These are phyloP conservation scores for Cadophora gregata DNA, from an alignment of 2,329 filamentous ascomycete genomes.

Conservation along the genomic window DNA sequence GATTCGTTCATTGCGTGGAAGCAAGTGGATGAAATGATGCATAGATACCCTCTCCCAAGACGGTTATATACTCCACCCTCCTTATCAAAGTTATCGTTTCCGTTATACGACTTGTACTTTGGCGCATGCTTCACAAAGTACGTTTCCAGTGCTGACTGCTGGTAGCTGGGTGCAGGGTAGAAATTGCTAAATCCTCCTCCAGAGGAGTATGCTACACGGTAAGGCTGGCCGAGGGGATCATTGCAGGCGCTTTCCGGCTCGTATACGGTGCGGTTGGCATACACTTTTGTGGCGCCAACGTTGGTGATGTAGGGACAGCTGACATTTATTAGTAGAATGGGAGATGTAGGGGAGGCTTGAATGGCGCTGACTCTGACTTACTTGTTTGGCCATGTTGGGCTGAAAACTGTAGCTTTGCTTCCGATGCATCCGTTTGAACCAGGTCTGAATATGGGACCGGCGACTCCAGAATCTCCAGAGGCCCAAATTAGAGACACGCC, in stretches of 20 bases:
- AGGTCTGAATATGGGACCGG: constrained; percentile 40
- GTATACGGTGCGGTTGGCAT: constrained; percentile 35
- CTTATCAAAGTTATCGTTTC: constrained; percentile 46
- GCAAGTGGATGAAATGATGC: neutral
- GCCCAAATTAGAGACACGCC: constrained; percentile 53
- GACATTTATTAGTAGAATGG: constrained; percentile 58
- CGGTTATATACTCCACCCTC: constrained; percentile 30
- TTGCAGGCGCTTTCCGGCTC: constrained; percentile 45
- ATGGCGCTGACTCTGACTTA: constrained; percentile 61
- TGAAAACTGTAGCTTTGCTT: constrained; percentile 56
- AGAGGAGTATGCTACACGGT: constrained; percentile 45
- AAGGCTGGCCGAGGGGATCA: constrained; percentile 45
- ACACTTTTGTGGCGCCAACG: constrained; percentile 35
- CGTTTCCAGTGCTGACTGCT: constrained; percentile 44
- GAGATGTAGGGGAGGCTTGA: constrained; percentile 57
- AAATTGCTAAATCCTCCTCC: constrained; percentile 59
- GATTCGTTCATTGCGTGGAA: neutral
- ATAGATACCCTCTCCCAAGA: constrained; percentile 21
- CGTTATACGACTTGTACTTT: constrained; percentile 20
- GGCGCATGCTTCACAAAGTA: constrained; percentile 35
- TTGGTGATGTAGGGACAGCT: constrained; percentile 44
- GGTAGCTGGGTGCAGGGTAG: constrained; percentile 53
- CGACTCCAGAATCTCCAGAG: constrained; percentile 53
- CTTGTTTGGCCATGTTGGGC: constrained; percentile 51
- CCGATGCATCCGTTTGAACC: constrained; percentile 43